Evolutionary conservation across 768 basidiomycete genomes (phyloP).

Genomic region (Agrocybe pediades): DNA sequence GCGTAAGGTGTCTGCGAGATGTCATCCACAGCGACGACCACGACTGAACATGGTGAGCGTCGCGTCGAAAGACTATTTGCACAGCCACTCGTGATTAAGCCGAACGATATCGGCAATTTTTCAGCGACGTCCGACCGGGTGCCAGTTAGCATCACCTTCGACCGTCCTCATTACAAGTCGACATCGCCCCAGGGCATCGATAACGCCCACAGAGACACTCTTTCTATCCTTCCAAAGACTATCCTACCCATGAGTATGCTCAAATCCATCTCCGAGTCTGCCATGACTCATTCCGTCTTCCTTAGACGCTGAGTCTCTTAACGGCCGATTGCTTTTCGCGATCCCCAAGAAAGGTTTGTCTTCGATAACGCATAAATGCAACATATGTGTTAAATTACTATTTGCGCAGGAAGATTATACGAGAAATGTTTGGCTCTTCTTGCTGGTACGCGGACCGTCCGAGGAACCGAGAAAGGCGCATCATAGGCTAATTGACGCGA

Average conservation of each 20-base stretch:
- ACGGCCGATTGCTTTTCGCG: slow-evolving; percentile 88
- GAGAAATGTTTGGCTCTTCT: slow-evolving; percentile 89
- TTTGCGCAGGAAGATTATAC: slow-evolving; percentile 70
- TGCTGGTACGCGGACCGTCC: slow-evolving; percentile 55
- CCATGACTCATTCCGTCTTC: slow-evolving; percentile 1
- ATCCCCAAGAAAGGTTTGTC: slow-evolving; percentile 93
- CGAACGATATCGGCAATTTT: slow-evolving; percentile 20
- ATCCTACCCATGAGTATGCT: slow-evolving; percentile 20
- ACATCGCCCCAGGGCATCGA: background rate
- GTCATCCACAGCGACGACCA: background rate
- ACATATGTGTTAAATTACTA: slow-evolving; percentile 2
- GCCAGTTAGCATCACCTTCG: background rate
- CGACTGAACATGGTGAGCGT: slow-evolving; percentile 7
- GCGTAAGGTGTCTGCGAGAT: too few species aligned
- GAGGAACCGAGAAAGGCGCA: slow-evolving; percentile 11
- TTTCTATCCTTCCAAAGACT: background rate
- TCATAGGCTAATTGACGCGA: background rate
- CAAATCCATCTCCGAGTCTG: slow-evolving; percentile 1
- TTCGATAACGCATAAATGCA: slow-evolving; percentile 5
- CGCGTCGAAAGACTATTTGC: slow-evolving; percentile 1
- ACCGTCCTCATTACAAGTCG: background rate
- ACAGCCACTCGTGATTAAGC: slow-evolving; percentile 13
- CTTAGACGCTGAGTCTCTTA: slow-evolving; percentile 72
- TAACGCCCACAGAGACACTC: background rate
- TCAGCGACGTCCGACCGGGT: slow-evolving; percentile 1